phyloP scores from a whole-genome alignment of 139 green algal species.

The Coelastrella sp. region DNA sequence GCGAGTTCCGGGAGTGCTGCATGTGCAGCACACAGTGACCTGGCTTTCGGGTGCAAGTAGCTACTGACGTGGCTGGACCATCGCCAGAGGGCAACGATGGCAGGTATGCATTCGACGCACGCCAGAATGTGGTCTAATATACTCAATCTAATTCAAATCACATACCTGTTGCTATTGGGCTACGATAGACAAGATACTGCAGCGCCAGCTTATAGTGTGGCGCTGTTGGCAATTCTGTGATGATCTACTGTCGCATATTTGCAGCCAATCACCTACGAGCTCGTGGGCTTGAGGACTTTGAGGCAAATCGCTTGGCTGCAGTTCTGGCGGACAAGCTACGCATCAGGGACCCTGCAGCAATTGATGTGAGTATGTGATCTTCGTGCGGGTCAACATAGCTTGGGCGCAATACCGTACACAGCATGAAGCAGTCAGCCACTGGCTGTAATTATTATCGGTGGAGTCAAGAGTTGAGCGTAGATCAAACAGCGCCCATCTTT shows the following conservation, averaged over 20 bases:
- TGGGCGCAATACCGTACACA: no score
- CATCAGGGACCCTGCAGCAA: background rate
- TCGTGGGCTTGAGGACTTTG: slow-evolving; percentile 10
- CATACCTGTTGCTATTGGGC: background rate
- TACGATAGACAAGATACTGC: background rate
- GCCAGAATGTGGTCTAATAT: background rate
- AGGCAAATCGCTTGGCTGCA: background rate
- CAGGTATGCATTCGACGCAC: background rate
- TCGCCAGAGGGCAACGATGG: background rate
- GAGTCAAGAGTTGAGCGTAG: no score
- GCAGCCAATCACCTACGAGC: slow-evolving; percentile 22
- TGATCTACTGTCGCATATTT: slow-evolving; percentile 4
- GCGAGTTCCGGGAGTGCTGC: no score
- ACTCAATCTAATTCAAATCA: background rate
- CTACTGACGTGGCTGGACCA: background rate
- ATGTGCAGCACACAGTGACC: no score
- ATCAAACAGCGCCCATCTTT: no score
- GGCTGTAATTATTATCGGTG: no score
- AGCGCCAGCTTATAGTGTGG: background rate
- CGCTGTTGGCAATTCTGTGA: background rate
- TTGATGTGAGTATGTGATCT: slow-evolving; percentile 31
- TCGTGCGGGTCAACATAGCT: background rate
- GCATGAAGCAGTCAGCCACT: background rate
- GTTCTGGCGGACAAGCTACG: slow-evolving; percentile 4
- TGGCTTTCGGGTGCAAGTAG: no score